Percentiles rank a stretch among this genome's conserved stretches.
Evolutionary conservation across 2,329 filamentous ascomycete genomes (phyloP).

Genomic region (Ophiostoma triangulosporum): DNA sequence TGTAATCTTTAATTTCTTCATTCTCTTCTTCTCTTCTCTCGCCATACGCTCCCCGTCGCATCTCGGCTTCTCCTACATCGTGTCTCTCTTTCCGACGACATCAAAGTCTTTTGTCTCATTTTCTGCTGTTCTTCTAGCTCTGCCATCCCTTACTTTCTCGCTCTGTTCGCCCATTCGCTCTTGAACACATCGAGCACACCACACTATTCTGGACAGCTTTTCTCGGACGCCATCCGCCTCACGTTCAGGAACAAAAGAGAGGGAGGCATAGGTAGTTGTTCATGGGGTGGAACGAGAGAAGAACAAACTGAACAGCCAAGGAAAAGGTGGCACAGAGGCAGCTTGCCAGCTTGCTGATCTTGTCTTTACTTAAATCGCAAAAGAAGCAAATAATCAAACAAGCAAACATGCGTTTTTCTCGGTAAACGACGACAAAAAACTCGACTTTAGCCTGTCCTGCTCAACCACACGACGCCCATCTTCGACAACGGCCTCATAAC

Average conservation of each 20-base stretch:
- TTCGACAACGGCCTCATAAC: neutral
- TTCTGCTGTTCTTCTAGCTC: neutral
- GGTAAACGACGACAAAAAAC: neutral
- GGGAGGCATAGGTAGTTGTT: neutral
- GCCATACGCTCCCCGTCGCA: neutral
- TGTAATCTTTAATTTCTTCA: neutral
- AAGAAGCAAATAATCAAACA: neutral
- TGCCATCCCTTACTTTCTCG: neutral
- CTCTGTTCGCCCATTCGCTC: slow-evolving; percentile 2
- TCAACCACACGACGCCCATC: neutral
- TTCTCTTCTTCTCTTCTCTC: neutral
- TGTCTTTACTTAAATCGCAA: neutral
- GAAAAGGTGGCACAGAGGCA: neutral
- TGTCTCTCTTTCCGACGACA: neutral
- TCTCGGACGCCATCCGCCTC: neutral
- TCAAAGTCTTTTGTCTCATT: neutral
- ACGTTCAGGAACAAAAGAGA: too few species aligned
- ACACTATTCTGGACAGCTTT: neutral
- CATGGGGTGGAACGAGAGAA: neutral
- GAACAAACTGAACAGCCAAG: neutral
- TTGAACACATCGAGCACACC: neutral
- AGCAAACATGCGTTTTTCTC: neutral
- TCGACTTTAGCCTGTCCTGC: neutral
- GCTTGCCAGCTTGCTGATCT: neutral
- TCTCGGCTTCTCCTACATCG: neutral